Evolutionary conservation across 176 grass and related monocot species (phyloP).

Genomic region (Lolium perenne): DNA sequence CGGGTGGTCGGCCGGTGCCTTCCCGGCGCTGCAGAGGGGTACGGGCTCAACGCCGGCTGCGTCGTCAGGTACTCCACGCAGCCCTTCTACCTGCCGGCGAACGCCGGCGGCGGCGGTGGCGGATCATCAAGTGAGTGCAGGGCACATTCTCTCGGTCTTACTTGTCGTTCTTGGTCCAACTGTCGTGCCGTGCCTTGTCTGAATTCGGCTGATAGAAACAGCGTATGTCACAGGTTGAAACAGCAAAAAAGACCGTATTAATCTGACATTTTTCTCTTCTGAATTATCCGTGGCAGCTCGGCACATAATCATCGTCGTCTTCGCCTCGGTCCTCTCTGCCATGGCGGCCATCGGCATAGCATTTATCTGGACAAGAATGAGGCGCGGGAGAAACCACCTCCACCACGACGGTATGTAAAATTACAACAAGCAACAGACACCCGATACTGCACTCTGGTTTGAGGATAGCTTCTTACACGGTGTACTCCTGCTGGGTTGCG

Average conservation of each 20-base stretch:
- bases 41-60: slow-evolving; percentile 80
- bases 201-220: slow-evolving; percentile 44
- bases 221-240: neutral
- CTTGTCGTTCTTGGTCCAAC: neutral
- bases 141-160: neutral
- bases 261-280: slow-evolving; percentile 10
- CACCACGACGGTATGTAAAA: slow-evolving; percentile 50
- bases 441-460: neutral
- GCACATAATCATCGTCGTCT: slow-evolving; percentile 44
- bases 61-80: slow-evolving; percentile 79
- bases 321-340: slow-evolving; percentile 41
- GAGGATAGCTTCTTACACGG: neutral
- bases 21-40: slow-evolving; percentile 51
- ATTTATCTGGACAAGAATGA: slow-evolving; percentile 58
- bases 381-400: slow-evolving; percentile 31
- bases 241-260: neutral
- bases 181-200: slow-evolving; percentile 32
- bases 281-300: slow-evolving; percentile 50
- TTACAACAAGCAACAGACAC: neutral
- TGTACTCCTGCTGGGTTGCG: neutral
- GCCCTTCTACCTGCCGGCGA: slow-evolving; percentile 68
- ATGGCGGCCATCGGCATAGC: slow-evolving; percentile 48
- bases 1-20: slow-evolving; percentile 50
- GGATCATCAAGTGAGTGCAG: slow-evolving; percentile 51
- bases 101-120: neutral